Conservation (phyloP, 2,329 filamentous ascomycete genomes). For the Colletotrichum cordylinicola region DNA sequence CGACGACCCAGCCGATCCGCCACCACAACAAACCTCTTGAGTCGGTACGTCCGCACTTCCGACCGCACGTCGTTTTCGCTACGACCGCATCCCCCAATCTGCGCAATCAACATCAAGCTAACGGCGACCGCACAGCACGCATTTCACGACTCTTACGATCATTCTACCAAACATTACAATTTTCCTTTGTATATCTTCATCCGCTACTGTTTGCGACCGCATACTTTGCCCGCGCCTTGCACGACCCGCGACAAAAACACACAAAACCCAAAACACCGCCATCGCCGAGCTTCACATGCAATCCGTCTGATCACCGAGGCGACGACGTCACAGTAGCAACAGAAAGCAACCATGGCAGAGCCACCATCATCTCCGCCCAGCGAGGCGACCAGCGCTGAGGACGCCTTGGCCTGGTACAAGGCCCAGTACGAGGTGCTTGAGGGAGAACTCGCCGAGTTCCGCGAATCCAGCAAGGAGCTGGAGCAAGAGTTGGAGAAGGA, state of each 20-base stretch:
- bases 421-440: conserved; percentile 92
- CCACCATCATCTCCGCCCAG: conserved; percentile 67
- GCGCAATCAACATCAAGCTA: not conserved
- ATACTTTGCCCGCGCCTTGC: not conserved
- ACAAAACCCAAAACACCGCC: not conserved
- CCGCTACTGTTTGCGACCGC: conserved; percentile 11
- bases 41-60: conserved; percentile 7
- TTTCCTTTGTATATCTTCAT: conserved; percentile 18
- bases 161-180: not conserved
- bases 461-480: conserved; percentile 90
- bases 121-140: conserved; percentile 1
- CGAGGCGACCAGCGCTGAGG: conserved; percentile 64
- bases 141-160: conserved; percentile 15
- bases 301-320: not conserved
- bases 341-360: conserved; percentile 54
- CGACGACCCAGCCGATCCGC: not conserved
- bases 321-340: not conserved
- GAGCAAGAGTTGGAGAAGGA: conserved; percentile 96
- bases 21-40: not conserved
- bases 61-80: not conserved
- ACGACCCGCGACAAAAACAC: not conserved
- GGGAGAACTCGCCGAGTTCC: conserved; percentile 90
- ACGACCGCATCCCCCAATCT: not conserved
- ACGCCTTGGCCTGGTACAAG: conserved; percentile 94
- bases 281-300: conserved; percentile 13